Conservation (phyloP, 352 stramenopile species). For the Halophytophthora polymorphica region DNA sequence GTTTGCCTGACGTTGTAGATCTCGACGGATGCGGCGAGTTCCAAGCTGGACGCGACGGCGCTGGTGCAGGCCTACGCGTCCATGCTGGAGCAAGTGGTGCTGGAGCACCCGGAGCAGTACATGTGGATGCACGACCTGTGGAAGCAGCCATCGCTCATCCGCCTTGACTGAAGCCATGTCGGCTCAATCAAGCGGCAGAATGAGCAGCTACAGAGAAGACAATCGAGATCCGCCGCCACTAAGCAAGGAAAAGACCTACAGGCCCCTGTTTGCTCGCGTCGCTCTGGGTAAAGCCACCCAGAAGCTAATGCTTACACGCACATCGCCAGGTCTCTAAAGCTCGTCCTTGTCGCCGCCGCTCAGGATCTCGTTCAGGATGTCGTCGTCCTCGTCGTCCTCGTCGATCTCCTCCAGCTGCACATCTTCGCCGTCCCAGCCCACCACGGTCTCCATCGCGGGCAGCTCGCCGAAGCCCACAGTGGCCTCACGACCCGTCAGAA, state of each 20-base stretch:
- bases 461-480: slow-evolving; percentile 63
- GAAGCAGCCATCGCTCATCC: too few species aligned
- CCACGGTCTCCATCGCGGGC: slow-evolving; percentile 57
- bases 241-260: too few species aligned
- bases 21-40: neutral
- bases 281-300: too few species aligned
- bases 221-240: too few species aligned
- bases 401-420: slow-evolving; percentile 67
- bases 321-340: slow-evolving; percentile 39
- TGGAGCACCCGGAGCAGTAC: slow-evolving; percentile 38
- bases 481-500: slow-evolving; percentile 69
- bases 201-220: too few species aligned
- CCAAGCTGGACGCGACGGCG: slow-evolving; percentile 5
- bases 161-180: too few species aligned
- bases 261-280: neutral
- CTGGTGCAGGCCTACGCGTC: slow-evolving; percentile 41
- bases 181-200: too few species aligned
- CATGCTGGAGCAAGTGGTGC: slow-evolving; percentile 32
- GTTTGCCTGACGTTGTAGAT: slow-evolving; percentile 5
- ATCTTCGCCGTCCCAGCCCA: slow-evolving; percentile 82
- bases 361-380: slow-evolving; percentile 87
- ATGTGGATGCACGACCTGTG: slow-evolving; percentile 61
- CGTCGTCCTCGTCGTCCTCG: slow-evolving; percentile 81
- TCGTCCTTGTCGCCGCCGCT: slow-evolving; percentile 70
- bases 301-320: slow-evolving; percentile 16